Base-by-base conservation (phyloP, 768 basidiomycete species). In the Podaxis carcinomalis region DNA sequence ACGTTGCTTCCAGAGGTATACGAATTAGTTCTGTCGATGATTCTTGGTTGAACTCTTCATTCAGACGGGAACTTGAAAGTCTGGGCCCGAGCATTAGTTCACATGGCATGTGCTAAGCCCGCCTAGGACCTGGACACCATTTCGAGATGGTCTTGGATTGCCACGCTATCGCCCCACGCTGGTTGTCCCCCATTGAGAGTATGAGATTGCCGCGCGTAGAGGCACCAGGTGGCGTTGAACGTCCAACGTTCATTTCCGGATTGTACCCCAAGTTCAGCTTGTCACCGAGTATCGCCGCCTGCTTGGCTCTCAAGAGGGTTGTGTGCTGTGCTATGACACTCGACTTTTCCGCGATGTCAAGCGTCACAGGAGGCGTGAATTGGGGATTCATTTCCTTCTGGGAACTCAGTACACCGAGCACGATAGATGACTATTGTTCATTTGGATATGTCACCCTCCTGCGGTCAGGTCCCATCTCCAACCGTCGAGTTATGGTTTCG, bases 1-100 rank as follows among this genome's bases (percentile, higher is more conserved):
- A 61, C 59, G 11, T 37, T 61, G n/a, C 59, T 54, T 27, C 59
- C 59, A 25, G 52, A 54, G 46, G 59, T 55, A 47, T 4, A n/a
- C 5, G 23, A 13, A 3, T 49, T 14, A 4, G 25, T 3, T 49
- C 23, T 21, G 11, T 49, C 4, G 1, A 19, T 40, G 6, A 14
- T 44, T 7, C 16, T 16, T 44, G n/a, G 16, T 19, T 44, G 14
- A 44, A 44, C 6, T 19, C 14, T 19, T n/a, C 6, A 19, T n/a
- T 44, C 42, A 44, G 42, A 16, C 42, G 6, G 14, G 42, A 44
- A 44, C n/a, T 44, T 28, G 1, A 44, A 14, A 16, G 5, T 44
- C 7, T 16, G 42, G 19, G 19, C 7, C 19, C 42, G 19, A 7
- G 19, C 6, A 44, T 21, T 5, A 19, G 42, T 44, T 44, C n/a